Evolutionary conservation across 208 protist genomes (phyloP), one percentile per base, ranked within the genome.

Genomic region (Acanthamoeba divionensis): DNA sequence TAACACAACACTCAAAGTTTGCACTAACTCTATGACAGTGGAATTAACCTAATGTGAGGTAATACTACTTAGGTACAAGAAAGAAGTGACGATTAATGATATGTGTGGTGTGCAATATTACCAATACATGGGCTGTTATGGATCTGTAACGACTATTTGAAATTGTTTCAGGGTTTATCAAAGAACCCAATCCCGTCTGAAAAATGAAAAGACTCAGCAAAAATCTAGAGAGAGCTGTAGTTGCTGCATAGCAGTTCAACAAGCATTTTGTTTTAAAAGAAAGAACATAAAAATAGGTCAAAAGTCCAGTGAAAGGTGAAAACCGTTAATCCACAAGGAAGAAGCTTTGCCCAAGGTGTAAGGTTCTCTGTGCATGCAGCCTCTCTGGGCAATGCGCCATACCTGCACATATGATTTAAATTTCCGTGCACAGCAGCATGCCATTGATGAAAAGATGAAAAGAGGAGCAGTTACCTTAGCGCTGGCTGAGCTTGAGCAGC

Each of bases 331-430:
- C 85, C 26, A 54, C 93, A 95, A 38, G 93, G 93, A 26, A 95
- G 90, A 15, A 95, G 86, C 73, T 95, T 95, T 9, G 91, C 12
- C 93, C 91, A 95, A 4, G 93, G 93, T 36, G 93, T 95, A 29
- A 95, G 90, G 66, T 95, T 95, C 55, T 95, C 93, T 26, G 93
- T 95, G 54, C 93, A 95, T 10, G 93, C 93, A 6, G 82, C 85
- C 63, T 95, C 93, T 44, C 93, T 87, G 48, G 93, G 92, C 7
- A 95, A 67, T 0, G 91, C 77, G 33, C 92, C 90, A 50, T 94
- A 92, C n/a, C 90, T 92, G 26, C 89, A 50, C 48, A 80, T 80
- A 1, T 44, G n/a, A 33, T 45, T 54, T 26, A 41, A 21, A 33
- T 9, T 90, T 2, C 10, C 52, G 52, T 57, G 52, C n/a, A 24